These are phyloP conservation scores for Phytomonas francai DNA, from an alignment of 208 protist species.

Conservation along the genomic window DNA sequence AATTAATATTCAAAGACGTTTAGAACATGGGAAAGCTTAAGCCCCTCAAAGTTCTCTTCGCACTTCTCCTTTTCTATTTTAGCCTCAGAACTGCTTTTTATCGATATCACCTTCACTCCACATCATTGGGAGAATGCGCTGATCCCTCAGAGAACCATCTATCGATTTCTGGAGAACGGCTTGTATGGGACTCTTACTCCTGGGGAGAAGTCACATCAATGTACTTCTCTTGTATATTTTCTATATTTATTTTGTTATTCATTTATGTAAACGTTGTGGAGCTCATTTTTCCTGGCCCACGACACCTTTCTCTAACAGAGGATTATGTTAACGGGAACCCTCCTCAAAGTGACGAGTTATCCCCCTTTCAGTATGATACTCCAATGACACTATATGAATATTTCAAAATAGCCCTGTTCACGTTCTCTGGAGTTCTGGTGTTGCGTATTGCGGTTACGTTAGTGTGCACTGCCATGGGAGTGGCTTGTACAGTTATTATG, in stretches of 20 bases:
- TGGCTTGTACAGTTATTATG: constrained; percentile 23
- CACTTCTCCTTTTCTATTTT: neutral
- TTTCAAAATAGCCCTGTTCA: constrained; percentile 61
- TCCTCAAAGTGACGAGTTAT: constrained; percentile 33
- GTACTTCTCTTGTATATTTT: neutral
- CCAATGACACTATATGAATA: constrained; percentile 61
- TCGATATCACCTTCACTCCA: neutral
- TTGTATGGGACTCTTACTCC: neutral
- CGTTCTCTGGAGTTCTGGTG: constrained; percentile 50
- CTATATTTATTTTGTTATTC: constrained; percentile 15
- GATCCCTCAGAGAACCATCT: constrained; percentile 18
- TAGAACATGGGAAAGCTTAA: neutral
- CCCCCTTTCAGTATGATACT: constrained; percentile 69
- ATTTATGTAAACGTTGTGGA: constrained; percentile 34
- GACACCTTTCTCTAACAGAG: constrained; percentile 37
- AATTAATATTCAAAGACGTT: neutral
- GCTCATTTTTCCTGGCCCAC: constrained; percentile 25
- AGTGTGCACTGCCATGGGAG: constrained; percentile 30
- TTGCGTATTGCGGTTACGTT: constrained; percentile 30
- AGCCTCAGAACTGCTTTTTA: neutral
- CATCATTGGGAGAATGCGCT: neutral
- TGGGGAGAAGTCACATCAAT: neutral
- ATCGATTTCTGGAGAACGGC: constrained; percentile 1
- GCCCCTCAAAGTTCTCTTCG: neutral
- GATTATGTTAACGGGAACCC: constrained; percentile 59